Conservation (phyloP, 1,284 basidiomycete genomes). For the Rhodotorula sp. region DNA sequence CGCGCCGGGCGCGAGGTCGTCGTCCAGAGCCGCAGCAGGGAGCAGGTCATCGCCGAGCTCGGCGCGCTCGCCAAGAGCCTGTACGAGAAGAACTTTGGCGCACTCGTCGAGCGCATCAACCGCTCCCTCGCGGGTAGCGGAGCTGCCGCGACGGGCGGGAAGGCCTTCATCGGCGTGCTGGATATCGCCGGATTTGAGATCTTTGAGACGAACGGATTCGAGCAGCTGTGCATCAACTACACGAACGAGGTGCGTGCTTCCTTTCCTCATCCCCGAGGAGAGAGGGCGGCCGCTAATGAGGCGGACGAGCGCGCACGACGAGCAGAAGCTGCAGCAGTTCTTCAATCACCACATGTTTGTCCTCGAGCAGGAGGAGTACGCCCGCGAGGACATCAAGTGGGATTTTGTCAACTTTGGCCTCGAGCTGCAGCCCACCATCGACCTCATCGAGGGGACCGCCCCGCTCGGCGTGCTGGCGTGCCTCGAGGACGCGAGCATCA, state of each 20-base stretch:
- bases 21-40: constrained; percentile 83
- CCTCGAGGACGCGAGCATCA: constrained; percentile 98
- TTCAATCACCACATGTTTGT: constrained; percentile 99
- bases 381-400: constrained; percentile 96
- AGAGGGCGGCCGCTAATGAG: background rate
- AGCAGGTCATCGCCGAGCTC: constrained; percentile 92
- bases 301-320: background rate
- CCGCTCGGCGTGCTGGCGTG: constrained; percentile 88
- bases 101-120: constrained; percentile 93
- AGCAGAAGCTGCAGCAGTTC: constrained; percentile 82
- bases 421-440: constrained; percentile 97
- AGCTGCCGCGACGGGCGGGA: constrained; percentile 69
- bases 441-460: constrained; percentile 83
- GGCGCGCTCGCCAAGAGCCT: constrained; percentile 91
- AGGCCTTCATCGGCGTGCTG: constrained; percentile 95
- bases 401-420: constrained; percentile 98
- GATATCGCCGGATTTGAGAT: constrained; percentile 99
- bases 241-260: constrained; percentile 72
- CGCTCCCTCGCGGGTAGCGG: constrained; percentile 83
- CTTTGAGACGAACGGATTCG: constrained; percentile 68
- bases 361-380: constrained; percentile 98
- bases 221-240: constrained; percentile 98
- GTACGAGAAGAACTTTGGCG: constrained; percentile 95
- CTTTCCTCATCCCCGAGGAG: background rate
- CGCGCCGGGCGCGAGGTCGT: constrained; percentile 98